A percentile compares a stretch with the other conserved stretches of the same genome.
Evolutionary conservation across 257 asterid species (phyloP).

Genomic region (Leptodermis oblonga): DNA sequence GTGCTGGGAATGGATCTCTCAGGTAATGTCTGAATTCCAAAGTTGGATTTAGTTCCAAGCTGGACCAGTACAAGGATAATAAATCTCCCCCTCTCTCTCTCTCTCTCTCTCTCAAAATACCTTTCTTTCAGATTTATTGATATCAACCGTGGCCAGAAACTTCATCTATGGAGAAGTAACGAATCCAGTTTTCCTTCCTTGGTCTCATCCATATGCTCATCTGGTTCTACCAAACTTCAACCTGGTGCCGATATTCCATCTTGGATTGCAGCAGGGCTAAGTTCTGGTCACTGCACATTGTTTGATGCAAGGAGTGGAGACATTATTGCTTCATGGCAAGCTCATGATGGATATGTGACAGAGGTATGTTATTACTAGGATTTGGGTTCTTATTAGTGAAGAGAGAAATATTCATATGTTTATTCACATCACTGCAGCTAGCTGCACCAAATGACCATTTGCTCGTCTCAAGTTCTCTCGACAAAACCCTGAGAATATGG

Average conservation of each 20-base stretch:
- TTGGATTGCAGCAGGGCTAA: conserved; percentile 88
- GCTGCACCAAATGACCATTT: conserved; percentile 73
- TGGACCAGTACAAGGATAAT: not conserved
- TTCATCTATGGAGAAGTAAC: conserved; percentile 90
- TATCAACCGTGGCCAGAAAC: conserved; percentile 78
- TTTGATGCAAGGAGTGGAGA: conserved; percentile 88
- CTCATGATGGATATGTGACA: conserved; percentile 96
- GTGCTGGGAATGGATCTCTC: conserved; percentile 93
- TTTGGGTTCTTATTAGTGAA: conserved; percentile 7
- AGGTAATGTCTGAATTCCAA: conserved; percentile 45
- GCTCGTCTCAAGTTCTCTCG: conserved; percentile 92
- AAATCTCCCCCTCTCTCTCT: too few species aligned
- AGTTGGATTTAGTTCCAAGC: not conserved
- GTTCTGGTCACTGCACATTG: conserved; percentile 80
- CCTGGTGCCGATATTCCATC: conserved; percentile 56
- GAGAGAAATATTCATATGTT: conserved; percentile 12
- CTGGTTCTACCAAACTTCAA: conserved; percentile 47
- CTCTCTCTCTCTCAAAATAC: not conserved
- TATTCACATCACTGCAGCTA: conserved; percentile 52
- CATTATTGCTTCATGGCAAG: conserved; percentile 86
- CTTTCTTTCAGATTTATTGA: conserved; percentile 71
- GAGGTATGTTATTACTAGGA: conserved; percentile 50
- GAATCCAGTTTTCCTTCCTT: conserved; percentile 79
- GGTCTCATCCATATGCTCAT: conserved; percentile 80
- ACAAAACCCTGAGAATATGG: conserved; percentile 80